phyloP scores from a whole-genome alignment of 495 filamentous ascomycete species.

The Annulohypoxylon bovei region DNA sequence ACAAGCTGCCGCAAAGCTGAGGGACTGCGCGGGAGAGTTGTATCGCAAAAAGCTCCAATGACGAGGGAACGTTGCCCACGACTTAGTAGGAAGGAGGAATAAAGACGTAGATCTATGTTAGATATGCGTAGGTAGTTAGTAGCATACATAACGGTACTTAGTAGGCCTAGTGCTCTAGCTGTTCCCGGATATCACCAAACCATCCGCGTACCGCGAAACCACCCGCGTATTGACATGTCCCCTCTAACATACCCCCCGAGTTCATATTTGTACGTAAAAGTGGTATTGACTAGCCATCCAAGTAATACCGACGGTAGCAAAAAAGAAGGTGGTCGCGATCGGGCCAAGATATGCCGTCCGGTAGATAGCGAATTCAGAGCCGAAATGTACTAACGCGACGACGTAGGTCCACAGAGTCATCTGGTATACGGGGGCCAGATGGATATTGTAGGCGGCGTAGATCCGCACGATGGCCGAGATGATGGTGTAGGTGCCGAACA shows the following conservation, averaged over 20 bases:
- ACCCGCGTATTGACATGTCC: background rate
- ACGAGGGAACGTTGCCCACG: background rate
- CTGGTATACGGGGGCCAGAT: conserved; percentile 74
- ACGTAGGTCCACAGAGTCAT: conserved; percentile 81
- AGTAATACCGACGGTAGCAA: conserved; percentile 71
- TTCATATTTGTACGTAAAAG: conserved; percentile 64
- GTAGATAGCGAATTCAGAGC: conserved; percentile 79
- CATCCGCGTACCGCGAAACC: background rate
- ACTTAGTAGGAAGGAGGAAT: background rate
- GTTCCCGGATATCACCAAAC: background rate
- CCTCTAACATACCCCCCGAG: too few species aligned
- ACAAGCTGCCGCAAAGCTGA: conserved; percentile 84
- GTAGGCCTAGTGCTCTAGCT: background rate
- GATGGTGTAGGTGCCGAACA: conserved; percentile 93
- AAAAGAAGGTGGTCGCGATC: conserved; percentile 75
- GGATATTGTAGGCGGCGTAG: conserved; percentile 87
- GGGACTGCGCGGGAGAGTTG: conserved; percentile 78
- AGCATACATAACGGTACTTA: conserved; percentile 7
- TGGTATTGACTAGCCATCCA: conserved; percentile 86
- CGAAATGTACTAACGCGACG: conserved; percentile 83
- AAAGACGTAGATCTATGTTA: conserved; percentile 4
- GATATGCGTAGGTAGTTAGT: conserved; percentile 12
- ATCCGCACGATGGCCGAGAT: conserved; percentile 77
- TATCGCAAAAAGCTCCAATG: conserved; percentile 76
- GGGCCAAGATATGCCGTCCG: conserved; percentile 76